These are phyloP conservation scores for Avena insularis DNA, from an alignment of 176 grass and related monocot species.

Conservation along the genomic window DNA sequence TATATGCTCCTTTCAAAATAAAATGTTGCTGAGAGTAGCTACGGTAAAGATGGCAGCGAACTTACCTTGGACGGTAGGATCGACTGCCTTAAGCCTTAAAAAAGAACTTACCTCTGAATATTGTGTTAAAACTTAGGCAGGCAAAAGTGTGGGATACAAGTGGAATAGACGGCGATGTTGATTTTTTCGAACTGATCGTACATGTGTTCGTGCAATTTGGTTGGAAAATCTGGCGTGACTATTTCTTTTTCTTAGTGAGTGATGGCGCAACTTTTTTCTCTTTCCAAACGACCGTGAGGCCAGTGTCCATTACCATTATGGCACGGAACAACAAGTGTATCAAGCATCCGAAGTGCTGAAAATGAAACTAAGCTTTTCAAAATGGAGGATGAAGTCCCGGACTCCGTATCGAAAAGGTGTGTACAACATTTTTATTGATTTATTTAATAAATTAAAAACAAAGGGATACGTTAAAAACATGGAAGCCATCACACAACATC, in stretches of 20 bases:
- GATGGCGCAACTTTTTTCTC: neutral
- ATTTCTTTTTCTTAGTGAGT: neutral
- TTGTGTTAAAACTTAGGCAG: neutral
- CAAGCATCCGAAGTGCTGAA: neutral
- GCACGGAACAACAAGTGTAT: neutral
- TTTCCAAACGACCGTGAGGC: neutral
- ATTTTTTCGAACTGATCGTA: too few relatives aligned
- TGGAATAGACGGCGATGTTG: neutral
- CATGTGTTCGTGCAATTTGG: neutral
- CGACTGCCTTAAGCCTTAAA: too few relatives aligned
- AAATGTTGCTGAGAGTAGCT: neutral
- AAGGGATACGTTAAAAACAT: too few relatives aligned
- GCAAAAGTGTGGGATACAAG: neutral
- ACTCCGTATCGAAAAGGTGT: too few relatives aligned
- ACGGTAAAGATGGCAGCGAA: neutral
- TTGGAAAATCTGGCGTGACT: neutral
- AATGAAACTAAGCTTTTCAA: neutral
- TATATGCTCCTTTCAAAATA: too few relatives aligned
- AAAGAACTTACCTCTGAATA: too few relatives aligned
- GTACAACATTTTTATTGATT: too few relatives aligned
- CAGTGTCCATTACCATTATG: neutral
- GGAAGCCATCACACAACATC: too few relatives aligned
- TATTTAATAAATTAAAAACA: too few relatives aligned
- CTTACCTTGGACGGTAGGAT: neutral
- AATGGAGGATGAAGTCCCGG: too few relatives aligned